Base-by-base conservation (phyloP, 495 filamentous ascomycete species). In the Trichoderma asperelloides region DNA sequence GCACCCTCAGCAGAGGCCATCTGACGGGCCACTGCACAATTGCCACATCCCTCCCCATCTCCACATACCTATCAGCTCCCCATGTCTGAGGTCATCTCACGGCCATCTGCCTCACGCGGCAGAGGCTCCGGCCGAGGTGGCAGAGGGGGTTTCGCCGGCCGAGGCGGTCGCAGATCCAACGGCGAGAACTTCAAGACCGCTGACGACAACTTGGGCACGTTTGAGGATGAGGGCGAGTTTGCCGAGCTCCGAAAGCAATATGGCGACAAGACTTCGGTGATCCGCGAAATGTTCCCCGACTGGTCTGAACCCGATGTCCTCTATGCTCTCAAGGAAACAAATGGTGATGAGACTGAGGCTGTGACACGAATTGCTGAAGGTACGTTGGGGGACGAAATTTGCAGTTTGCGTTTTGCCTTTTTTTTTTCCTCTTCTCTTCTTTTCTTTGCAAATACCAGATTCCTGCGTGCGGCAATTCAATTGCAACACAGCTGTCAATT, bases 281-380 rank as follows among this genome's bases (percentile, higher is more conserved):
- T 98, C 74, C 92, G 91, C 76, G 94, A 96, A 74, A 85, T 98
- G 80, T 96, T 96, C 81, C 86, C 92, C 30, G 87, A 90, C 75
- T 96, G 92, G 93, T 90, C 93, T 63, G 88, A 93, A 68, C 91
- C 95, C 73, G 92, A 98, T 74, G 84, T 98, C 63, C 86, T 97
- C 63, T 93, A 92, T 71, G 92, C 92, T 64, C 81, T 99, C 67
- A 85, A 95, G 75, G 95, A 99, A 80, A 93, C 91, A 47, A 85
- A 93, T 72, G 95, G 94, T 72, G 91, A 97, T 75, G 84, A 96
- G 65, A 86, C 91, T 71, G 81, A 85, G 70, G 88, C 94, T 71
- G 92, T 92, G 80, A 88, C 90, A 72, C 89, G 90, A 77, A 97
- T 99, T 73, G 89, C 88, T 70, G 91, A 97, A 78, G 95, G 95